phyloP scores from a whole-genome alignment of 768 basidiomycete species.

The Auriscalpium vulgare region DNA sequence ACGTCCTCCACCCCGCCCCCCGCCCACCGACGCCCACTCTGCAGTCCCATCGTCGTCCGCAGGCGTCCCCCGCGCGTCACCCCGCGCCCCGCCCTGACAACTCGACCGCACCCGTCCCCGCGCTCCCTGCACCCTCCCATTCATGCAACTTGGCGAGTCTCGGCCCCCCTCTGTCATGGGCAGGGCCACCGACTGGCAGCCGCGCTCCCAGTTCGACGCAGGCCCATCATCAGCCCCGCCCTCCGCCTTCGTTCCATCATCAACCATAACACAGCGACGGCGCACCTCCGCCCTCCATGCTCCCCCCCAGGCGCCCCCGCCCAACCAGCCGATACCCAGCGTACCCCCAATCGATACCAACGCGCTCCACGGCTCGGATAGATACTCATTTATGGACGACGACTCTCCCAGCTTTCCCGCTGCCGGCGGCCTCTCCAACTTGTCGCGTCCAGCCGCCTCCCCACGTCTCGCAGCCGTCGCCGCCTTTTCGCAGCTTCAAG shows the following conservation, averaged over 20 bases:
- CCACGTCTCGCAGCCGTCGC: conserved; percentile 43
- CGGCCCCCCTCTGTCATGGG: conserved; percentile 23
- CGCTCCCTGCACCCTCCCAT: not conserved
- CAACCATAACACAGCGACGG: conserved; percentile 39
- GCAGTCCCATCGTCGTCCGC: not conserved
- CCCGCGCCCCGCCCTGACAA: not conserved
- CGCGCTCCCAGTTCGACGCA: conserved; percentile 16
- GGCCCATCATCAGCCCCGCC: conserved; percentile 23
- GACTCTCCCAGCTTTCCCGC: conserved; percentile 15
- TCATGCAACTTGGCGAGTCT: conserved; percentile 15
- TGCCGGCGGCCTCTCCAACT: conserved; percentile 10
- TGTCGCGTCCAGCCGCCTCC: conserved; percentile 14
- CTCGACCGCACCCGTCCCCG: not conserved
- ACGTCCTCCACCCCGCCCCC: no score
- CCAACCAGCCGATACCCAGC: conserved; percentile 66
- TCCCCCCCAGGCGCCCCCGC: conserved; percentile 65
- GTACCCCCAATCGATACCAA: conserved; percentile 35
- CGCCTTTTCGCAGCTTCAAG: conserved; percentile 49
- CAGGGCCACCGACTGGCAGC: conserved; percentile 27
- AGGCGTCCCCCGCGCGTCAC: not conserved
- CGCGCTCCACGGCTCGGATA: conserved; percentile 19
- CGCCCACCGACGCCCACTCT: no score
- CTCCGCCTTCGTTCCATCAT: conserved; percentile 22
- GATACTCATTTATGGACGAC: conserved; percentile 15
- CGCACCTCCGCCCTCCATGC: conserved; percentile 60